Base-by-base conservation (phyloP, 306 rosid species). In the Inga oerstediana region DNA sequence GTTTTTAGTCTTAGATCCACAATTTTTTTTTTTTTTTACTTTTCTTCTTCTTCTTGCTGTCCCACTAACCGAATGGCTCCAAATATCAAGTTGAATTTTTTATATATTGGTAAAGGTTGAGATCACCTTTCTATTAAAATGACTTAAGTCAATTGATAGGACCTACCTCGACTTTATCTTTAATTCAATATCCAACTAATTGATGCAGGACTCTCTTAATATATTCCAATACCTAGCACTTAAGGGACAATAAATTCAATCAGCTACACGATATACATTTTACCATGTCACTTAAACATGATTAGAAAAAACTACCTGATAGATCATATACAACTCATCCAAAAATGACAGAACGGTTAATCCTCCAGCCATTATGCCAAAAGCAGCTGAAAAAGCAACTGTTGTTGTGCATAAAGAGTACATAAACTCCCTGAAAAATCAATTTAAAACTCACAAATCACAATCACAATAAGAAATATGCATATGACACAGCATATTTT, bases 301-400 rank as follows among this genome's bases (percentile, higher is more conserved):
- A 39, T 56, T 43, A 78, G 74, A 58, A 30, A 75, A 65, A 69
- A 74, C 64, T 76, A 93, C 99, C 99, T 92, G 86, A 83, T 71
- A 83, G 88, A 93, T 79, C 89, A 88, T 74, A 87, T 82, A 86
- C 81, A 92, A 76, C 85, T 95, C 99, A 80, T 95, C 97, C 88
- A 93, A 79, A 85, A 87, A 95, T 66, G 90, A 82, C 44, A 90
- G 87, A 82, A 84, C 78, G 68, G 93, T 90, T 88, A 93, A 85
- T 76, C 99, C 97, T 80, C 81, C 84, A 51, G 91, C 84, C 6
- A 48, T 86, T 70, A 88, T 88, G 82, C 71, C 89, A 61, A 88
- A 82, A 79, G 94, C 83, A 79, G 89, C 86, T 20, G 98, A 91
- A 69, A 88, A 85, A 83, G 93, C 83, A 71, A 83, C 67, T 56